These are phyloP conservation scores for Cordyceps tenuipes DNA, from an alignment of 2,329 filamentous ascomycete species.

Conservation along the genomic window DNA sequence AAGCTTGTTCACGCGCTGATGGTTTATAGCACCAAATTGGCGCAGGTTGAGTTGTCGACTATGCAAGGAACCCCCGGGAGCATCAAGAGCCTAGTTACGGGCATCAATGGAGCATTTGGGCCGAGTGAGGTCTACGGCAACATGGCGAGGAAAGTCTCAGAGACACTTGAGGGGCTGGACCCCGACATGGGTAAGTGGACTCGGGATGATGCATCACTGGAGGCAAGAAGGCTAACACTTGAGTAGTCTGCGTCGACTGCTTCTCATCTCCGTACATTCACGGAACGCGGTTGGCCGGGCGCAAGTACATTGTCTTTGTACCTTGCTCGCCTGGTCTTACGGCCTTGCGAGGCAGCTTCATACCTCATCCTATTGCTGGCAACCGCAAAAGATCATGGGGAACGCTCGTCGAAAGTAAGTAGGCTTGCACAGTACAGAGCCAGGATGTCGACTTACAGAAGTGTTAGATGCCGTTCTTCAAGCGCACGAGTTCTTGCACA, in stretches of 20 bases:
- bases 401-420: not conserved
- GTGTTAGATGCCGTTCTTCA: not conserved
- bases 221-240: not conserved
- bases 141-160: not conserved
- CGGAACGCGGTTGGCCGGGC: not conserved
- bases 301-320: not conserved
- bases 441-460: not conserved
- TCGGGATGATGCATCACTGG: too few species aligned
- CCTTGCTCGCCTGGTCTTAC: not conserved
- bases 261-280: constrained; percentile 3
- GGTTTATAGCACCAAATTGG: not conserved
- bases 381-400: not conserved
- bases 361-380: not conserved
- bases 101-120: constrained; percentile 3
- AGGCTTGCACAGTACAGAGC: too few species aligned
- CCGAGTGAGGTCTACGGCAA: not conserved
- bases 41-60: not conserved
- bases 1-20: not conserved
- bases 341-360: not conserved
- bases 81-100: not conserved
- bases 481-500: not conserved
- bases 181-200: constrained; percentile 1
- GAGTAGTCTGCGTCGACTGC: not conserved
- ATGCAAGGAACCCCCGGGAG: not conserved
- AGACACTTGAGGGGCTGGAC: not conserved